phyloP scores from a whole-genome alignment of 805 yeast genomes.

The Cyberlindnera nakhonratchasimensis region DNA sequence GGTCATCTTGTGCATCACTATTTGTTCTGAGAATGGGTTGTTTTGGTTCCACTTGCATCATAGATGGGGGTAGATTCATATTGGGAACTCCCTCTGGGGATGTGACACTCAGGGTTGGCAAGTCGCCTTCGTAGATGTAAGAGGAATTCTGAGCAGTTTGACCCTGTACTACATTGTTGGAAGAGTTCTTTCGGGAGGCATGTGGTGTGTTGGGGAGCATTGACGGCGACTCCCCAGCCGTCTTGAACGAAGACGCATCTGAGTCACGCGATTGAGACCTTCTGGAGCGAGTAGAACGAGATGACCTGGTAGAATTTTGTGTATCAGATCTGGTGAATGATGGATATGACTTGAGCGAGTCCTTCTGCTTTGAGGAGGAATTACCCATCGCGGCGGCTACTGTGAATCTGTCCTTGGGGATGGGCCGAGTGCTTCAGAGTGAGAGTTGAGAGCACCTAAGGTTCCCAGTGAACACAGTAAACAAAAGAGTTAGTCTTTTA shows the following conservation, averaged over 20 bases:
- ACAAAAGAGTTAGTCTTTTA: no score
- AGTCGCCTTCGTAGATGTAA: slow-evolving; percentile 11
- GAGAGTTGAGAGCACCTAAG: no score
- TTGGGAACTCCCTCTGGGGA: slow-evolving; percentile 30
- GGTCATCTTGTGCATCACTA: slow-evolving; percentile 29
- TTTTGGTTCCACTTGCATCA: slow-evolving; percentile 68
- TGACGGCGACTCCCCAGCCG: slow-evolving; percentile 31
- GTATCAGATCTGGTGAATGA: slow-evolving; percentile 52
- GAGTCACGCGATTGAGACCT: slow-evolving; percentile 27
- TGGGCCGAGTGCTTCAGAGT: not conserved
- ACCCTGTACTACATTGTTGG: slow-evolving; percentile 12
- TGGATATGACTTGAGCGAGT: slow-evolving; percentile 34
- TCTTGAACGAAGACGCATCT: slow-evolving; percentile 31
- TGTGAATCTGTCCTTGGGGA: not conserved
- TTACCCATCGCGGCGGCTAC: slow-evolving; percentile 25
- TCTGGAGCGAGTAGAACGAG: slow-evolving; percentile 40
- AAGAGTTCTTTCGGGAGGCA: slow-evolving; percentile 26
- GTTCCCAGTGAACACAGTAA: no score
- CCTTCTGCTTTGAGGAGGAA: slow-evolving; percentile 30
- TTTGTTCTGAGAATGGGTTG: slow-evolving; percentile 64
- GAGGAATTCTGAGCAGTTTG: slow-evolving; percentile 13
- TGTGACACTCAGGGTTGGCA: slow-evolving; percentile 21
- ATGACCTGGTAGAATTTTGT: slow-evolving; percentile 44
- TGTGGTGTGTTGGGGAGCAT: slow-evolving; percentile 26
- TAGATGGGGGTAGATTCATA: slow-evolving; percentile 56